Conservation (phyloP, 2,329 filamentous ascomycete genomes). For the Arthrobotrys pseudoclavata region DNA sequence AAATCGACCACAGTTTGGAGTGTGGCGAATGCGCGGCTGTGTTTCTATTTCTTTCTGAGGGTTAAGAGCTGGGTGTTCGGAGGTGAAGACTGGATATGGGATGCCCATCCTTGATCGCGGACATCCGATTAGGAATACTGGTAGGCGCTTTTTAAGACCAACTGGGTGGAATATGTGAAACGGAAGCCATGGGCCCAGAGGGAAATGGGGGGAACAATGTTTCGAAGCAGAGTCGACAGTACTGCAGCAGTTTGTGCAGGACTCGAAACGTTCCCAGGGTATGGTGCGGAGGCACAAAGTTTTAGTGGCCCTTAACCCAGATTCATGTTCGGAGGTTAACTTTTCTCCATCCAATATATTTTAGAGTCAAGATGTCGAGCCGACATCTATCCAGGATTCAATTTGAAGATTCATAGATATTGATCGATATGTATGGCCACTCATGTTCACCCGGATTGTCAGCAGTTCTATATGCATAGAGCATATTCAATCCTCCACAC, state of each 20-base stretch:
- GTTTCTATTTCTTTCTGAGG: neutral
- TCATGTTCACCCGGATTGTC: conserved; percentile 7
- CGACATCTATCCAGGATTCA: neutral
- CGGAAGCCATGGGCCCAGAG: neutral
- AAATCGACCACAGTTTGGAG: neutral
- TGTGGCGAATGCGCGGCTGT: conserved; percentile 53
- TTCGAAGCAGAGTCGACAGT: conserved; percentile 24
- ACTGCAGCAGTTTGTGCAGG: conserved; percentile 10
- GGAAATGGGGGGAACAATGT: conserved; percentile 18
- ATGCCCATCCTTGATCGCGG: conserved; percentile 24
- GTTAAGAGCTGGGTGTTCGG: conserved; percentile 22
- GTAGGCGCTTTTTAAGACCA: conserved; percentile 40
- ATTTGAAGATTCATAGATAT: neutral
- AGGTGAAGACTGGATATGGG: conserved; percentile 34
- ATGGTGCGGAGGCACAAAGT: conserved; percentile 8
- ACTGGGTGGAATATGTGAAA: conserved; percentile 17
- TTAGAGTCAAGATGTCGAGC: neutral
- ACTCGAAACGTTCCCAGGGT: conserved; percentile 18
- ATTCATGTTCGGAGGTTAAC: conserved; percentile 6
- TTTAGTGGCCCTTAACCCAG: conserved; percentile 11
- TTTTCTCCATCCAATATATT: neutral
- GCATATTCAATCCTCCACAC: neutral
- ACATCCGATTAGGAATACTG: conserved; percentile 46
- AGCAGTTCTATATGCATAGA: neutral
- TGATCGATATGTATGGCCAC: neutral